Evolutionary conservation across 169 alveolate species (phyloP), one percentile per base, ranked within the genome.

Genomic region (Ichthyophthirius multifiliis): DNA sequence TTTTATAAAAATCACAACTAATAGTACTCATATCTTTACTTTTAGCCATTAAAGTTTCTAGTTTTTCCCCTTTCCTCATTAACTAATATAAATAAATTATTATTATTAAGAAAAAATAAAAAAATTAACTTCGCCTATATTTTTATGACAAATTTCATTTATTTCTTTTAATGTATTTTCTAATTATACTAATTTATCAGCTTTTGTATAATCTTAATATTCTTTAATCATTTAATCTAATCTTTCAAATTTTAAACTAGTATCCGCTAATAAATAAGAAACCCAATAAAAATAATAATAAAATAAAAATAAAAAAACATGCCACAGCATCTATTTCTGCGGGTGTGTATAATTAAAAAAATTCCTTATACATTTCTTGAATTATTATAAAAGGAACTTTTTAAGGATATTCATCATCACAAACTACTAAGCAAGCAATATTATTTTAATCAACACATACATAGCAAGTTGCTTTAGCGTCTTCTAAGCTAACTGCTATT

Each of bases 111-210:
- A 15, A 15, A 15, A 6, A 45, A 65, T 4, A 16, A 2, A 12
- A 48, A 18, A n/a, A 35, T 34, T 46, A 43, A 71, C 47, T 41
- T 90, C 90, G 16, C 74, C 87, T 20, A 84, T 80, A 46, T 89
- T 91, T 80, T 93, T 87, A 46, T 91, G 90, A 76, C 90, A 88
- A 39, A 93, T 93, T 23, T 85, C 93, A 41, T 82, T 86, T 6
- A 97, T 98, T 87, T 97, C 98, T 63, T 96, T 97, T 75, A 97
- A 90, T 43, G 96, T 99, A 48, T 92, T 90, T 84, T 97, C 97
- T 30, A 97, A 96, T 73, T 95, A 94, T 63, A 94, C 85, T 3
- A 97, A 74, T 55, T 95, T 95, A 83, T 97, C 99, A 9, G 98
- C 98, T 65, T 97, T 97, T 30, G 92, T 88, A 5, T 99, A 98